A percentile compares a stretch with the other conserved stretches of the same genome.
These are phyloP conservation scores for Fraxinus sp. DNA, from an alignment of 305 asterid genomes.

Conservation along the genomic window DNA sequence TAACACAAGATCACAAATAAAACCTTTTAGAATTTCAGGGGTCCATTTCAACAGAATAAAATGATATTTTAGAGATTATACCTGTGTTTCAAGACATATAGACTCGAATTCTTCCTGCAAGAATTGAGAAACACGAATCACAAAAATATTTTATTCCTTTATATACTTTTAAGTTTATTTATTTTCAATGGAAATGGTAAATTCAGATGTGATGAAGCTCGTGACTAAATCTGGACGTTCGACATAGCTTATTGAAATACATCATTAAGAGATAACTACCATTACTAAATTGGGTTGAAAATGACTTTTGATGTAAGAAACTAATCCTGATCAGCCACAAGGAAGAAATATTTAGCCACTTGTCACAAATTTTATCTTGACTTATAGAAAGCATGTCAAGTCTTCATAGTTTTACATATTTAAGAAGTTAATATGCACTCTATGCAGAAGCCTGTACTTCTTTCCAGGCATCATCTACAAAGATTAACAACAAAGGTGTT, in stretches of 20 bases:
- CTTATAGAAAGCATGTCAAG: slow-evolving; percentile 6
- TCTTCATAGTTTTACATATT: not conserved
- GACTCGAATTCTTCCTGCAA: slow-evolving; percentile 70
- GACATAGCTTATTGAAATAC: not conserved
- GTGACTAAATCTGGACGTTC: not conserved
- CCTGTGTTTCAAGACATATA: slow-evolving; percentile 54
- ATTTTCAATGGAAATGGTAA: not conserved
- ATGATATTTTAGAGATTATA: slow-evolving; percentile 22
- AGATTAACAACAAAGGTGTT: not conserved
- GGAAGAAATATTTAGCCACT: not conserved
- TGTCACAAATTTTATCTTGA: not conserved
- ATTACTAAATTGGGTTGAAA: not conserved
- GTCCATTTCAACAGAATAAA: not conserved
- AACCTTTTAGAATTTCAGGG: not conserved
- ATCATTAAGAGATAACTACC: not conserved
- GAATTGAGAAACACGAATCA: slow-evolving; percentile 24
- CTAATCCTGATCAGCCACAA: not conserved
- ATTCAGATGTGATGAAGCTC: not conserved
- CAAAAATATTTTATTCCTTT: not conserved
- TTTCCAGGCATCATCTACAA: not conserved
- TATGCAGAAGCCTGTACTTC: not conserved
- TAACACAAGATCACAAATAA: slow-evolving; percentile 5
- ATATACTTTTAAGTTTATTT: no score
- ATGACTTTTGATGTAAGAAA: not conserved
- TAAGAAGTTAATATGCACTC: not conserved